A percentile compares a stretch with the other conserved stretches of the same genome.
These are phyloP conservation scores for Leccinum boreale DNA, from an alignment of 768 basidiomycete species.

Conservation along the genomic window DNA sequence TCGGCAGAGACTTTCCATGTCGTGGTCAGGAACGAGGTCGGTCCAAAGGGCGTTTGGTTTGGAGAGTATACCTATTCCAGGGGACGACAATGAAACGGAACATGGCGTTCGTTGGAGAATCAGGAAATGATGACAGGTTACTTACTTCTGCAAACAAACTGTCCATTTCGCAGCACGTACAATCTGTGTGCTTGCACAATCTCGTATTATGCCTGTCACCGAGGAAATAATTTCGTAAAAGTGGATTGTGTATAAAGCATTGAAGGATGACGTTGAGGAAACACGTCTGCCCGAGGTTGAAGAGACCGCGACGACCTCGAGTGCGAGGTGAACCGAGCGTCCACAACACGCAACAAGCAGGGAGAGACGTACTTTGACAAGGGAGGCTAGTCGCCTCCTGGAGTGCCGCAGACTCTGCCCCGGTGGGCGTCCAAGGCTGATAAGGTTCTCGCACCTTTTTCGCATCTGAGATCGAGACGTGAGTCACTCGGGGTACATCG, in stretches of 20 bases:
- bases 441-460: conserved; percentile 46
- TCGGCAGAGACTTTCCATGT: conserved; percentile 81
- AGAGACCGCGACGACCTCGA: conserved; percentile 74
- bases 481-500: background rate
- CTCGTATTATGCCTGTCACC: conserved; percentile 82
- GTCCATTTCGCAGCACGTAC: conserved; percentile 94
- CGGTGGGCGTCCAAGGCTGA: conserved; percentile 45
- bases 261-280: conserved; percentile 93
- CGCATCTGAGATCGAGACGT: conserved; percentile 24
- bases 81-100: background rate
- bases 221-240: conserved; percentile 85
- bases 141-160: conserved; percentile 70
- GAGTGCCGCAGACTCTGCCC: conserved; percentile 42
- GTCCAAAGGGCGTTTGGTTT: conserved; percentile 66
- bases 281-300: conserved; percentile 91
- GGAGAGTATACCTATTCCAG: conserved; percentile 50
- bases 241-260: conserved; percentile 83
- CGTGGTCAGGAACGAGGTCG: conserved; percentile 76
- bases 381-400: conserved; percentile 50
- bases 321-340: conserved; percentile 3
- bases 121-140: background rate
- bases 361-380: conserved; percentile 60
- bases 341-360: background rate
- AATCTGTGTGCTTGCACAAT: conserved; percentile 66
- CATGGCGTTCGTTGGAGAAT: background rate